Evolutionary conservation across 139 green algal species (phyloP), one percentile per base, ranked within the genome.

Genomic region (Medakamo hakoo): DNA sequence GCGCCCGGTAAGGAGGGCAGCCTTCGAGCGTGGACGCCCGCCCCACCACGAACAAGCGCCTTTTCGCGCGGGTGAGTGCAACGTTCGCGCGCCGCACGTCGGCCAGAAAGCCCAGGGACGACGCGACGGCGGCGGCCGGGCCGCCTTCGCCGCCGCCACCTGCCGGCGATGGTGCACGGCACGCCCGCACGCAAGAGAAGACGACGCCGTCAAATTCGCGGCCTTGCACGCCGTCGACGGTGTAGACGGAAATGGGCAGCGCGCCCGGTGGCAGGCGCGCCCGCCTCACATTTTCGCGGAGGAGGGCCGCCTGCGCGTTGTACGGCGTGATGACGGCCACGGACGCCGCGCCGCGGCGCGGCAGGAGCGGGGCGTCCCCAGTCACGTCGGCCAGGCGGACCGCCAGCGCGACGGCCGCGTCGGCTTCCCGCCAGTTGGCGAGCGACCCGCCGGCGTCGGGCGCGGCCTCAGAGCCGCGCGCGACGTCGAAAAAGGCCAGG

Each of bases 61-160:
- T n/a, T n/a, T n/a, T n/a, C n/a, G 79, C 84, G 4, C 84, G 69
- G 1, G 84, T 90, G 9, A 90, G 66, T 0, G 66, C 81, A 40
- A 90, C 84, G 32, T 90, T 90, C 79, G 88, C 87, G 57, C 84
- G 77, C 18, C 82, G 62, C 4, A 80, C 71, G 60, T 89, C 80
- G 27, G 75, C 70, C n/a, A 87, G 69, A 62, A 87, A 87, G 25
- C 83, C 83, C 4, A 89, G 57, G 23, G 27, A 28, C n/a, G 56
- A 20, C 22, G 18, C 18, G 2, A 22, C 23, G 19, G 21, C 56
- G 21, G n/a, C n/a, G n/a, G n/a, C n/a, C n/a, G n/a, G n/a, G n/a
- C n/a, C n/a, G n/a, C n/a, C n/a, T n/a, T n/a, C n/a, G n/a, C n/a
- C n/a, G n/a, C n/a, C n/a, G n/a, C n/a, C n/a, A n/a, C n/a, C n/a